phyloP scores from a whole-genome alignment of 2,329 filamentous ascomycete species.

The Phaeoacremonium minimum region DNA sequence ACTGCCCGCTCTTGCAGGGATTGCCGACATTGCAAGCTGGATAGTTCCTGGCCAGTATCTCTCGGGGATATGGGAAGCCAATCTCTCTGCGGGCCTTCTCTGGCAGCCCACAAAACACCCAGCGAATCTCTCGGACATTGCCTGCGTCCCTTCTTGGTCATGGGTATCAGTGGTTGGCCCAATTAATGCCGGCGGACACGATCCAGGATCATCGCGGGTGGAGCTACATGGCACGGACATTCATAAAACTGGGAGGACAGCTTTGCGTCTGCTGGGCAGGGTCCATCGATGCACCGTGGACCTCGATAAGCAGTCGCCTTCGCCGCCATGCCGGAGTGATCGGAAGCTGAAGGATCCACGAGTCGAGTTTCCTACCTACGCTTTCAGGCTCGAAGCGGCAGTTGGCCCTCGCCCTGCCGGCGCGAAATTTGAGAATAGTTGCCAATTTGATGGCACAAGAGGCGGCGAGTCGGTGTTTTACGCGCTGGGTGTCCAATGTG shows the following conservation, averaged over 20 bases:
- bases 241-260: background rate
- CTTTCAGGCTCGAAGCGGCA: constrained; percentile 1
- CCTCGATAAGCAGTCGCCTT: background rate
- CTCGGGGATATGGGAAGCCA: constrained; percentile 1
- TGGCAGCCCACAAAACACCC: background rate
- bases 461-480: background rate
- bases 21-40: constrained; percentile 1
- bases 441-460: background rate
- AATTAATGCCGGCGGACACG: background rate
- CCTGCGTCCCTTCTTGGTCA: background rate
- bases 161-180: constrained; percentile 1
- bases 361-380: background rate
- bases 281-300: background rate
- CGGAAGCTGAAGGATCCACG: background rate
- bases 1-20: background rate
- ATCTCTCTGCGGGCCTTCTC: constrained; percentile 1
- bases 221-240: background rate
- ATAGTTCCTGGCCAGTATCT: constrained; percentile 1
- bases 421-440: background rate
- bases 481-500: constrained; percentile 1
- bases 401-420: background rate
- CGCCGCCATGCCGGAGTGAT: background rate
- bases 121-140: background rate
- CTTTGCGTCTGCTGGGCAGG: background rate
- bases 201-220: background rate